Base-by-base conservation (phyloP, 768 basidiomycete species). In the Collybiopsis confluens region DNA sequence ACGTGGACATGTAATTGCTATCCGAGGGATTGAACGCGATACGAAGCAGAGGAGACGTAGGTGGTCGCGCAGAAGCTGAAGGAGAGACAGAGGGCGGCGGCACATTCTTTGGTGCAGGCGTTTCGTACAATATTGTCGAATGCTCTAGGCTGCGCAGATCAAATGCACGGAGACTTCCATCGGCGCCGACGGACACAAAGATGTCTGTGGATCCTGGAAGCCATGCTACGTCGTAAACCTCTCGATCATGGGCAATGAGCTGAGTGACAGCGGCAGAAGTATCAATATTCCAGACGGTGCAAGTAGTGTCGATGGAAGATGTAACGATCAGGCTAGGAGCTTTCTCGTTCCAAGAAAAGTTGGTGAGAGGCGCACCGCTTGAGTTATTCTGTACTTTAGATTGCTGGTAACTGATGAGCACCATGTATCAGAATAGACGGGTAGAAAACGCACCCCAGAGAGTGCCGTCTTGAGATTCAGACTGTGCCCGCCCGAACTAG, bases 201-300 rank as follows among this genome's bases (percentile, higher is more conserved):
- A 98, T 92, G 66, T 98, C 94, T 11, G 92, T 92, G 8, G 92
- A 95, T 23, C 86, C 83, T 4, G 97, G 97, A 11, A 98, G 80
- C 96, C 97, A 99, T n/a, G 93, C 94, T 38, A 97, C 94, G 65
- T 98, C 94, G 72, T 95, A 96, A 13, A 93, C 94, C 72, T 95
- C 89, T 44, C 91, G 84, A 75, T 98, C 94, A 70, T 97, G 96
- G 0, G 96, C 94, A 63, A 97, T 96, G 56, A 99, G 83, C 68
- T 98, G 97, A 2, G 97, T 99, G 65, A 98, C 83, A 23, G 97
- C 96, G 6, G 89, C 86, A 23, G 85, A 82, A 3, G 92, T 92
- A 62, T 96, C 90, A 65, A 99, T 91, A 69, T 99, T 97, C 97
- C 97, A 99, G 21, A 98, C 90, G 1, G 97, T 98, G 67, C 96